Evolutionary conservation across 2,329 filamentous ascomycete species (phyloP).

Genomic region (Aspergillus caelatus): DNA sequence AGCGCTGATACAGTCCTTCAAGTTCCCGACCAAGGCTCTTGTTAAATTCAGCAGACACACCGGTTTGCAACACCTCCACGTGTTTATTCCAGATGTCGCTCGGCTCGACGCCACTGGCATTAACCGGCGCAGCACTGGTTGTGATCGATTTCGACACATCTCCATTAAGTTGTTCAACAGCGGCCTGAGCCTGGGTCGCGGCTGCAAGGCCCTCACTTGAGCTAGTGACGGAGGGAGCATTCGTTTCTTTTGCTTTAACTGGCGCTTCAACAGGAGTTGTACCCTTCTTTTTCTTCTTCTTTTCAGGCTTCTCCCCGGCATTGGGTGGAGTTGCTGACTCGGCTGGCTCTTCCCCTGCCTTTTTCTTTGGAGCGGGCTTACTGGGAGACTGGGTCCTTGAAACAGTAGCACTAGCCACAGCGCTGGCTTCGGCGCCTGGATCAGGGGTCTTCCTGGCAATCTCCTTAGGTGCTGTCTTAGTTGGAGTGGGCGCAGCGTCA

Average conservation of each 20-base stretch:
- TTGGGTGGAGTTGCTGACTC: slow-evolving; percentile 27
- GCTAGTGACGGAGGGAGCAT: slow-evolving; percentile 19
- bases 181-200: not conserved
- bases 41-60: slow-evolving; percentile 53
- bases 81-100: slow-evolving; percentile 64
- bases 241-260: slow-evolving; percentile 49
- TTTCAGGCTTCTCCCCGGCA: slow-evolving; percentile 63
- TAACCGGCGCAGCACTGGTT: not conserved
- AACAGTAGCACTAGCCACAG: slow-evolving; percentile 17
- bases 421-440: slow-evolving; percentile 26
- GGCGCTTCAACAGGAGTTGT: slow-evolving; percentile 39
- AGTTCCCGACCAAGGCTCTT: slow-evolving; percentile 54
- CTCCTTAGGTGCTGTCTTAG: slow-evolving; percentile 43
- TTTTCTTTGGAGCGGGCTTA: slow-evolving; percentile 47
- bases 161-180: slow-evolving; percentile 16
- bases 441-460: slow-evolving; percentile 46
- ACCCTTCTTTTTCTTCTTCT: slow-evolving; percentile 69
- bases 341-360: slow-evolving; percentile 39
- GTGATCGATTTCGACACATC: slow-evolving; percentile 13
- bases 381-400: slow-evolving; percentile 40
- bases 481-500: slow-evolving; percentile 38
- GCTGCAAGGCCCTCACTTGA: slow-evolving; percentile 17
- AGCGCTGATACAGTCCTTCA: slow-evolving; percentile 59
- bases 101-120: slow-evolving; percentile 44
- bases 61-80: slow-evolving; percentile 57